Base-by-base conservation (phyloP, 2,329 filamentous ascomycete genomes). In the Exophiala calicioides region DNA sequence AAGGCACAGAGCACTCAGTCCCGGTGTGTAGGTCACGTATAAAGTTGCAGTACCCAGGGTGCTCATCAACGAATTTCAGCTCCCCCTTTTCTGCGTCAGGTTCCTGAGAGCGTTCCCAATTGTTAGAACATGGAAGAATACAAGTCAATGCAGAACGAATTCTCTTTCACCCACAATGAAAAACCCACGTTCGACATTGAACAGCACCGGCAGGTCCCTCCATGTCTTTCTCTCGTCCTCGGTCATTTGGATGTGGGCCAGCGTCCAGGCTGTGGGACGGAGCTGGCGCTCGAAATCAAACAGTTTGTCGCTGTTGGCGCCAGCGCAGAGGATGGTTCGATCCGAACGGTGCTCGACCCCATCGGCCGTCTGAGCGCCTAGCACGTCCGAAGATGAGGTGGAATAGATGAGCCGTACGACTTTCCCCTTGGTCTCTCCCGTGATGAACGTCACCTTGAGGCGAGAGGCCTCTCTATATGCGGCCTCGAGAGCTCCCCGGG, bases 31-130 rank as follows among this genome's bases (percentile, higher is more conserved):
- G 27, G 20, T 64, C 58, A 0, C 49, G 44, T 7, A 71, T 53
- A 32, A 69, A 73, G 47, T 79, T 78, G 44, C 71, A 74, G 52
- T 80, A 81, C 3, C 77, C 77, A 0, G 77, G 77, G 47, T 80
- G 77, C 53, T 80, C 76, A 51, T 81, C 77, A 33, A 65, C 67
- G 33, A 67, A 61, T 46, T 67, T 68, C 2, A 68, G 59, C 50
- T 65, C 42, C 62, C 65, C 53, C 65, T 61, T 62, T 7, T 68
- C 62, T 31, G 62, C 61, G 58, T 78, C 44, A 64, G 68, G 41
- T 45, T 76, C 73, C 59, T n/a, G n/a, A n/a, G n/a, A n/a, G n/a
- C n/a, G n/a, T n/a, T n/a, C n/a, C n/a, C n/a, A n/a, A n/a, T n/a
- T n/a, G n/a, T n/a, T n/a, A n/a, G n/a, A n/a, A n/a, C n/a, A n/a